Conservation (phyloP, 2,329 filamentous ascomycete species). For the Exophiala lecanii-corni region DNA sequence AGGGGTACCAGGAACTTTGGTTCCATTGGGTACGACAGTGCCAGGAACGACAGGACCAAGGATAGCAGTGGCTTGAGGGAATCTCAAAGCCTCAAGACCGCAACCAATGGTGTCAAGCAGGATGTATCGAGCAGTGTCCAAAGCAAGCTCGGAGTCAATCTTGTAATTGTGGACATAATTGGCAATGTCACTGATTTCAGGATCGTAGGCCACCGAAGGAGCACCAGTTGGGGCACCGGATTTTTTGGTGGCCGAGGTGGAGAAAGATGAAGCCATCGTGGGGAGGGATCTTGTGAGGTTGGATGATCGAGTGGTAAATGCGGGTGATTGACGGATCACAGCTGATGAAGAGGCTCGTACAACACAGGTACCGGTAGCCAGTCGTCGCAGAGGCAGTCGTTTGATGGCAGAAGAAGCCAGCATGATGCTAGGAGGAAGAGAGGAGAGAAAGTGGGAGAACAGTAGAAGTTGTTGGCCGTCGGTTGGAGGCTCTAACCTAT, state of each 20-base stretch:
- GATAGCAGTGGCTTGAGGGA: constrained; percentile 93
- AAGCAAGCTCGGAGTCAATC: constrained; percentile 86
- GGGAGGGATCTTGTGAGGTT: constrained; percentile 9
- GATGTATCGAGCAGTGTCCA: constrained; percentile 92
- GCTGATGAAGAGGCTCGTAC: constrained; percentile 18
- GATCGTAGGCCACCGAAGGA: constrained; percentile 64
- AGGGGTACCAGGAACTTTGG: constrained; percentile 82
- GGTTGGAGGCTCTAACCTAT: no score
- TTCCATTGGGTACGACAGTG: constrained; percentile 85
- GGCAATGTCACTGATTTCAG: constrained; percentile 92
- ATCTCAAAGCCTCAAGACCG: constrained; percentile 89
- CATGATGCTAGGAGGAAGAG: constrained; percentile 13
- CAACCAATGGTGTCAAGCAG: constrained; percentile 96
- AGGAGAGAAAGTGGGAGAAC: background rate
- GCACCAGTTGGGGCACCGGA: constrained; percentile 35
- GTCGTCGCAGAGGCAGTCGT: constrained; percentile 22
- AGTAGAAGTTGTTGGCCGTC: background rate
- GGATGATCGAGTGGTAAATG: constrained; percentile 6
- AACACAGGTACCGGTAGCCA: constrained; percentile 24
- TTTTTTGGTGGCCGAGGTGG: constrained; percentile 40
- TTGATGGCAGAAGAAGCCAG: constrained; percentile 23
- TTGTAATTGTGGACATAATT: constrained; percentile 89
- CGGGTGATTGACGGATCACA: constrained; percentile 9
- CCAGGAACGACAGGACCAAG: constrained; percentile 88
- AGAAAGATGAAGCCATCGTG: constrained; percentile 32